Percentiles rank a stretch among this genome's conserved stretches.
Evolutionary conservation across 129 eudicot genomes (phyloP).

Genomic region (Flaveria brownii): DNA sequence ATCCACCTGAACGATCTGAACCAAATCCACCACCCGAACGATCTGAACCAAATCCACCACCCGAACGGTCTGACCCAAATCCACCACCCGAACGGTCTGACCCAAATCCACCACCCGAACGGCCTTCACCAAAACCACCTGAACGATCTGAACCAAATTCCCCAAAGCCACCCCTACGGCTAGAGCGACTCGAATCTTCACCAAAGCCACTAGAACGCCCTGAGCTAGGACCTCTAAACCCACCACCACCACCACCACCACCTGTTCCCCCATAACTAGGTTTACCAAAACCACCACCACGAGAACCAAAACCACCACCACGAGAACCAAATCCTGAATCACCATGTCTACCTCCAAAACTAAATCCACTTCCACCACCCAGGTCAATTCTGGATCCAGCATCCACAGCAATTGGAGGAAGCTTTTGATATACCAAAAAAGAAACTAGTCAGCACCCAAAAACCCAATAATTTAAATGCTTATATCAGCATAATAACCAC

Average conservation of each 20-base stretch:
- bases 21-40: conserved; percentile 35
- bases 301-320: conserved; percentile 32
- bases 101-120: conserved; percentile 23
- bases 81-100: conserved; percentile 32
- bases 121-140: conserved; percentile 29
- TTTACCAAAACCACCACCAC: conserved; percentile 53
- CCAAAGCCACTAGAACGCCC: conserved; percentile 48
- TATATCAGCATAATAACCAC: not conserved
- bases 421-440: conserved; percentile 42
- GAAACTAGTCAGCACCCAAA: conserved; percentile 2
- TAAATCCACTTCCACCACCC: conserved; percentile 55
- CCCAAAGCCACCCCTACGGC: conserved; percentile 35
- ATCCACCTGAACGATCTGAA: conserved; percentile 12
- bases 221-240: conserved; percentile 41
- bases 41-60: conserved; percentile 31
- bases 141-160: conserved; percentile 44
- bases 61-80: conserved; percentile 20
- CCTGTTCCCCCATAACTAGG: conserved; percentile 37
- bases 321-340: conserved; percentile 34
- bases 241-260: conserved; percentile 58
- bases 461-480: not conserved
- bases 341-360: conserved; percentile 51
- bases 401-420: conserved; percentile 69
- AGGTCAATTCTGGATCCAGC: conserved; percentile 51
- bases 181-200: conserved; percentile 36